A percentile compares a stretch with the other conserved stretches of the same genome.
These are phyloP conservation scores for Jasminum sambac DNA, from an alignment of 257 asterid species.

Conservation along the genomic window DNA sequence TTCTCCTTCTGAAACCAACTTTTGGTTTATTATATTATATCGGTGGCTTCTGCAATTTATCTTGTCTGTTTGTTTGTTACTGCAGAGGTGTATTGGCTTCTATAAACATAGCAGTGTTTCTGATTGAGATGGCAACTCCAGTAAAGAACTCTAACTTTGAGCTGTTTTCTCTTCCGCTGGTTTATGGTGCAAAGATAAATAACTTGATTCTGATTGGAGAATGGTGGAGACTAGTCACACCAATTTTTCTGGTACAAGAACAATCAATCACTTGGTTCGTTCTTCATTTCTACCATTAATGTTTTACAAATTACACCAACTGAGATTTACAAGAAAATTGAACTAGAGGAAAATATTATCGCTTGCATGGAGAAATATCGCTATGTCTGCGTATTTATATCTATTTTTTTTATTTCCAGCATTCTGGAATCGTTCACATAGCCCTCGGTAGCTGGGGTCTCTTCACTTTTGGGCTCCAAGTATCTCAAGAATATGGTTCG, in stretches of 20 bases:
- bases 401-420: constrained; percentile 45
- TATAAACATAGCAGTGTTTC: constrained; percentile 74
- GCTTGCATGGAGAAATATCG: neutral
- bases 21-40: too few species aligned
- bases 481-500: constrained; percentile 57
- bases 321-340: constrained; percentile 20
- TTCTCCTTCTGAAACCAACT: neutral
- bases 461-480: constrained; percentile 63
- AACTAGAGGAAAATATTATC: neutral
- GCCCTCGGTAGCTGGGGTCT: constrained; percentile 72
- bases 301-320: constrained; percentile 9
- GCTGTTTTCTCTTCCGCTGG: constrained; percentile 67
- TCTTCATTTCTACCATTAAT: constrained; percentile 46
- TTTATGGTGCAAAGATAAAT: constrained; percentile 83
- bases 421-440: constrained; percentile 66
- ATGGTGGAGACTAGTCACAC: constrained; percentile 94
- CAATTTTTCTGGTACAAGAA: constrained; percentile 95
- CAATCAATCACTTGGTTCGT: constrained; percentile 63
- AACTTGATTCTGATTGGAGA: constrained; percentile 74
- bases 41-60: neutral
- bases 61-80: constrained; percentile 18
- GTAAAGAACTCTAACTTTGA: constrained; percentile 53
- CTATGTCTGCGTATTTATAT: neutral
- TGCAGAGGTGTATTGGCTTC: constrained; percentile 69
- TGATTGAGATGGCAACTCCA: constrained; percentile 83